phyloP scores from a whole-genome alignment of 345 rosid genomes.

The Populus simonii region DNA sequence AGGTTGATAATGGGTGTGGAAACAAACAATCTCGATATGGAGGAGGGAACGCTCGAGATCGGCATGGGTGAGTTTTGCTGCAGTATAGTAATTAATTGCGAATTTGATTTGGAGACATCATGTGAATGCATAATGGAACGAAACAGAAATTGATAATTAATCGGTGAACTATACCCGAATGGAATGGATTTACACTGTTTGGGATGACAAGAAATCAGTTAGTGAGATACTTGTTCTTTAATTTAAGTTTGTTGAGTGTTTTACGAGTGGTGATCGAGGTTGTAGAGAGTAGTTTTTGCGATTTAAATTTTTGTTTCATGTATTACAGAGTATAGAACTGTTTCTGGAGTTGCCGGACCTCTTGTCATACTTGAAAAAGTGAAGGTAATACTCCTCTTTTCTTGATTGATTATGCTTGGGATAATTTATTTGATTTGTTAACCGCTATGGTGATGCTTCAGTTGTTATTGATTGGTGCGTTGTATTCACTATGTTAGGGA shows the following conservation, averaged over 20 bases:
- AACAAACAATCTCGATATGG: conserved; percentile 52
- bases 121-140: background rate
- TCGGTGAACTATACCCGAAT: background rate
- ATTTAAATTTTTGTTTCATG: background rate
- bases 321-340: conserved; percentile 84
- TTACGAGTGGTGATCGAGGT: background rate
- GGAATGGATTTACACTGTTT: background rate
- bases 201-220: background rate
- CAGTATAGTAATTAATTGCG: background rate
- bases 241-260: background rate
- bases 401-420: background rate
- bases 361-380: conserved; percentile 91
- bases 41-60: conserved; percentile 73
- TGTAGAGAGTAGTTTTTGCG: background rate
- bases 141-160: background rate
- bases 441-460: background rate
- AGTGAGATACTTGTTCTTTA: background rate
- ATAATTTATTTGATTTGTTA: background rate
- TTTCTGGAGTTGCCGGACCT: conserved; percentile 98
- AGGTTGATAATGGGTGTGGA: conserved; percentile 50
- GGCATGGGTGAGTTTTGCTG: conserved; percentile 65
- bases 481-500: conserved; percentile 46
- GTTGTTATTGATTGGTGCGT: background rate
- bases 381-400: conserved; percentile 42
- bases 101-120: background rate